Evolutionary conservation across 169 alveolate species (phyloP), one percentile per base, ranked within the genome.

Genomic region (Cryptosporidium sp.): DNA sequence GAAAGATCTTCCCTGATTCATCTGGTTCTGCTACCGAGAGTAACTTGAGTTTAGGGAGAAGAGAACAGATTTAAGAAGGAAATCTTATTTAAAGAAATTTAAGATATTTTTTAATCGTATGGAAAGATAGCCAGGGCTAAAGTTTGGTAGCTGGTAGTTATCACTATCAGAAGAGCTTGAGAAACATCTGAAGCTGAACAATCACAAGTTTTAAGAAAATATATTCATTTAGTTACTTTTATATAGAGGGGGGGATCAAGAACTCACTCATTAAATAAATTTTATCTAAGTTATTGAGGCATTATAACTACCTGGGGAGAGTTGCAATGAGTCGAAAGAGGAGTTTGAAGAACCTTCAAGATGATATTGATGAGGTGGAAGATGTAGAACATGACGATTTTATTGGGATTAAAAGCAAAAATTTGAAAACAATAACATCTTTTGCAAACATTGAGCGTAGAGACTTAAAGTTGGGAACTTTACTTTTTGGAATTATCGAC

Each of bases 401-500:
- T 35, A 67, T 80, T 41, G 89, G 89, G 10, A 45, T 80, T 14
- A 80, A 65, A 23, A 62, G 73, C 48, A 80, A 39, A 33, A 80
- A 80, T 45, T 29, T 62, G 26, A 67, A 39, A 10, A 29, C 26
- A 33, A 9, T 23, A 26, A 45, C 62, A 21, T 43, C 89, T 43
- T 43, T 31, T 33, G 26, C 51, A 21, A 80, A 80, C 21, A 29
- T 80, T n/a, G 45, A 37, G 5, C 55, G 65, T 12, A 65, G 43
- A 35, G 89, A 80, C 21, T 29, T 80, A 35, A 65, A 62, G 39
- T 39, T 65, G 9, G 89, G 89, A 6, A 80, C 89, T 55, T 29
- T 80, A 33, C 45, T 80, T 43, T 62, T 61, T 33, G 59, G 89
- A 43, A 18, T 80, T 41, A 39, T 80, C n/a, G 89, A 80, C 37